Evolutionary conservation across 2,329 filamentous ascomycete genomes (phyloP).

Genomic region (Pleurostoma richardsiae): DNA sequence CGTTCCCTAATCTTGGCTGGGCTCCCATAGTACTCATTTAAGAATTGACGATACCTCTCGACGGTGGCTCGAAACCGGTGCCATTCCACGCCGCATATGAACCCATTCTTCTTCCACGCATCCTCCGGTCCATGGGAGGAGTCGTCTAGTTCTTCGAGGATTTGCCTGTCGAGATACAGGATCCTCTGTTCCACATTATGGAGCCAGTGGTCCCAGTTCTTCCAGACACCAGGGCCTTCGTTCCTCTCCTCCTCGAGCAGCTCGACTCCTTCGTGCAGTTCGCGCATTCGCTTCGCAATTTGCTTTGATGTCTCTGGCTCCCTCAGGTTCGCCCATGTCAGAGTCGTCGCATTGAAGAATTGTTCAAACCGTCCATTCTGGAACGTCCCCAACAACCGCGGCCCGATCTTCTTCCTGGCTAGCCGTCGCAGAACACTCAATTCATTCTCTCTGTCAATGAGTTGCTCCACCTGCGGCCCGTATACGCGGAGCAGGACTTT

Average conservation of each 20-base stretch:
- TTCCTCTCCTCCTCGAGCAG: conserved; percentile 73
- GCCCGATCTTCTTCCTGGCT: conserved; percentile 88
- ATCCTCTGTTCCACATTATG: conserved; percentile 58
- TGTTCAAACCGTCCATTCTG: conserved; percentile 94
- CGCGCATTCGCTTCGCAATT: conserved; percentile 96
- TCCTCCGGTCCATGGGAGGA: conserved; percentile 24
- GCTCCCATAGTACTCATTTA: conserved; percentile 69
- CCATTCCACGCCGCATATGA: conserved; percentile 84
- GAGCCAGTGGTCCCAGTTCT: conserved; percentile 93
- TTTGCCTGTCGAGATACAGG: conserved; percentile 51
- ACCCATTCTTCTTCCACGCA: conserved; percentile 64
- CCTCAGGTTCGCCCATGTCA: conserved; percentile 72
- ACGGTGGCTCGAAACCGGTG: conserved; percentile 68
- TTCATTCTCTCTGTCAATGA: conserved; percentile 91
- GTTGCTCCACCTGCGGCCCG: conserved; percentile 88
- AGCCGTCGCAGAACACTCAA: conserved; percentile 80
- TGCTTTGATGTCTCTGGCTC: conserved; percentile 80
- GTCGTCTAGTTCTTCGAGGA: conserved; percentile 36
- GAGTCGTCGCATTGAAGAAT: conserved; percentile 78
- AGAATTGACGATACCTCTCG: conserved; percentile 69
- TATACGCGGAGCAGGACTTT: conserved; percentile 90
- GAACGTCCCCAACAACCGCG: conserved; percentile 86
- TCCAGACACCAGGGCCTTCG: conserved; percentile 77
- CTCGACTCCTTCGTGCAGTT: conserved; percentile 90
- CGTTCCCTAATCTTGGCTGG: conserved; percentile 61